These are phyloP conservation scores for Lipomyces chichibuensis DNA, from an alignment of 805 yeast genomes.

Conservation along the genomic window DNA sequence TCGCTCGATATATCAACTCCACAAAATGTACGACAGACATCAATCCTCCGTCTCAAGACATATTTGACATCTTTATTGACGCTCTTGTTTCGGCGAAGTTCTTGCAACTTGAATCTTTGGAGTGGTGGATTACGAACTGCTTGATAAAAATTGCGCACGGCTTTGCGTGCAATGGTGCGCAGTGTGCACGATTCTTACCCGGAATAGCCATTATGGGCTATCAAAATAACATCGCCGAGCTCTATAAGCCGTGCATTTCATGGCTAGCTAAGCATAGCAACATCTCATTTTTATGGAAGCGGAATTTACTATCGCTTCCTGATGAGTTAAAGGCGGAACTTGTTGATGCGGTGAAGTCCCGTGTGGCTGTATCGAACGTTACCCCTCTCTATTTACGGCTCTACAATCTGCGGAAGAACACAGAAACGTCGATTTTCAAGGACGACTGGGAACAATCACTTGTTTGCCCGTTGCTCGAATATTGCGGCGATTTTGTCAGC, in stretches of 20 bases:
- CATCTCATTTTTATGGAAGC: conserved; percentile 29
- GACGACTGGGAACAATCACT: conserved; percentile 30
- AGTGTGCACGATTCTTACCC: conserved; percentile 28
- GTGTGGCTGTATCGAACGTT: conserved; percentile 20
- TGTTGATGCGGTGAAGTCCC: conserved; percentile 25
- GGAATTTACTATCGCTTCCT: conserved; percentile 26
- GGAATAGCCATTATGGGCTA: conserved; percentile 29
- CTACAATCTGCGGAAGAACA: conserved; percentile 22
- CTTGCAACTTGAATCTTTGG: conserved; percentile 32
- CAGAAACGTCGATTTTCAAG: conserved; percentile 23
- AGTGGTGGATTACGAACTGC: conserved; percentile 27
- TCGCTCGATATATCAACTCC: conserved; percentile 29
- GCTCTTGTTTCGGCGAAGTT: conserved; percentile 34
- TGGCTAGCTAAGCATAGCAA: conserved; percentile 31
- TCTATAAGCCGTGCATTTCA: conserved; percentile 28
- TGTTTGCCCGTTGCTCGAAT: conserved; percentile 24
- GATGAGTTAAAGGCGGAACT: conserved; percentile 22
- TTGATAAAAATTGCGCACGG: conserved; percentile 28
- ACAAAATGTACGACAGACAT: conserved; percentile 29
- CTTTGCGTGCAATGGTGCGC: conserved; percentile 29
- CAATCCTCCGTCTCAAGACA: conserved; percentile 33
- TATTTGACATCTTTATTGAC: conserved; percentile 30
- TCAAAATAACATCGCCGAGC: conserved; percentile 22
- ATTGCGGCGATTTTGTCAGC: conserved; percentile 18
- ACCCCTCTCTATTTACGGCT: conserved; percentile 27